phyloP scores from a whole-genome alignment of 2,329 filamentous ascomycete genomes.

The Alternaria solani region DNA sequence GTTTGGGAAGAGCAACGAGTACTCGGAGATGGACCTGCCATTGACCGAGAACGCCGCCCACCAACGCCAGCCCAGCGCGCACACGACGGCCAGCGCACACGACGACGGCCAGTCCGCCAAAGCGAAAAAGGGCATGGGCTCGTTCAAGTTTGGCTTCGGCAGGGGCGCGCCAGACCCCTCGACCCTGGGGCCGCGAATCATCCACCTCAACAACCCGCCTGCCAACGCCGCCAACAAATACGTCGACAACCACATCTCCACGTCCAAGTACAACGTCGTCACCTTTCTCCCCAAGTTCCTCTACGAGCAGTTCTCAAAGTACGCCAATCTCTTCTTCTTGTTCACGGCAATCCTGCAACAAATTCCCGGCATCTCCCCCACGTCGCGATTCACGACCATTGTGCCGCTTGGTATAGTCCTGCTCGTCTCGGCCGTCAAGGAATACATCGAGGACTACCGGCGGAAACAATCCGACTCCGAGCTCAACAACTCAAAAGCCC shows the following conservation, averaged over 20 bases:
- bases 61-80: slow-evolving; percentile 50
- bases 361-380: slow-evolving; percentile 92
- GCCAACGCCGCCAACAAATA: slow-evolving; percentile 91
- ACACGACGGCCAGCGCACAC: slow-evolving; percentile 53
- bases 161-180: slow-evolving; percentile 86
- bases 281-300: slow-evolving; percentile 97
- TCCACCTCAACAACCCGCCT: slow-evolving; percentile 94
- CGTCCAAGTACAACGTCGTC: slow-evolving; percentile 92
- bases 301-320: slow-evolving; percentile 98
- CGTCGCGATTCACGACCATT: slow-evolving; percentile 95
- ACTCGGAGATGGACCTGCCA: slow-evolving; percentile 98
- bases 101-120: slow-evolving; percentile 37
- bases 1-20: slow-evolving; percentile 83
- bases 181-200: slow-evolving; percentile 88
- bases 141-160: slow-evolving; percentile 94
- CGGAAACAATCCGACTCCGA: slow-evolving; percentile 85
- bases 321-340: slow-evolving; percentile 98
- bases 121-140: slow-evolving; percentile 58
- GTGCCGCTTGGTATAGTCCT: slow-evolving; percentile 90
- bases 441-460: slow-evolving; percentile 91
- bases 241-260: slow-evolving; percentile 95
- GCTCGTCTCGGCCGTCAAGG: slow-evolving; percentile 93
- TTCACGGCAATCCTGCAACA: slow-evolving; percentile 96
- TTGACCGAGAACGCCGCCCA: slow-evolving; percentile 78
- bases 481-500: slow-evolving; percentile 86